Percentiles rank a stretch among this genome's conserved stretches.
Evolutionary conservation across 148 eudicot species (phyloP).

Genomic region (Rhododendron kiyosumense): DNA sequence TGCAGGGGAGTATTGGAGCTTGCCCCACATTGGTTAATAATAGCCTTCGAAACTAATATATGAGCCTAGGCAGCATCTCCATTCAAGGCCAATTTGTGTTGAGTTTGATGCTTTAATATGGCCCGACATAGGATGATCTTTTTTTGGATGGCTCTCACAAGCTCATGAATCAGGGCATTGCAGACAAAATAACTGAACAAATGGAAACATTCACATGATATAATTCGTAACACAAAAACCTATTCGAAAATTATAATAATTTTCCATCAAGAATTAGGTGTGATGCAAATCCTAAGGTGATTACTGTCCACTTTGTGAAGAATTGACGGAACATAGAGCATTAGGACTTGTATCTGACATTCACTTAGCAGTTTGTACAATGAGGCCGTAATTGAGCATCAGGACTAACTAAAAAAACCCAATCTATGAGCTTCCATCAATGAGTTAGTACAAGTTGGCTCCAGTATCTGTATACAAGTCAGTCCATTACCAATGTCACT

Average conservation of each 20-base stretch:
- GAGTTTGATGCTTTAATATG: not conserved
- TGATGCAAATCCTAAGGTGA: not conserved
- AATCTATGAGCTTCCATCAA: not conserved
- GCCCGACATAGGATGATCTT: not conserved
- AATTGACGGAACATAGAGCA: not conserved
- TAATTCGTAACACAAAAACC: not conserved
- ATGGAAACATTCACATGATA: not conserved
- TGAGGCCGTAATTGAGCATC: not conserved
- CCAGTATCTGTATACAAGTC: not conserved
- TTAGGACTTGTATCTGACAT: not conserved
- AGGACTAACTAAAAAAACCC: not conserved
- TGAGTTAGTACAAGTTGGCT: too few species aligned
- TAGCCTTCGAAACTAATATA: not conserved
- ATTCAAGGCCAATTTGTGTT: too few species aligned
- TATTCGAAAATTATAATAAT: not conserved
- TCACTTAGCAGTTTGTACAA: not conserved
- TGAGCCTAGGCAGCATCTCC: not conserved
- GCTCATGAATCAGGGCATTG: not conserved
- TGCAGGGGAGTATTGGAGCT: too few species aligned
- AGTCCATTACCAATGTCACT: not conserved
- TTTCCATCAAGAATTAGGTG: not conserved
- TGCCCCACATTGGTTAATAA: not conserved
- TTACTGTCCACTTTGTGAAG: not conserved
- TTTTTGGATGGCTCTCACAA: not conserved
- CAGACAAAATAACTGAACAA: not conserved